Percentiles rank a stretch among this genome's conserved stretches.
Evolutionary conservation across 1,139 yeast genomes (phyloP).

Genomic region (Hansenula lynferdii): DNA sequence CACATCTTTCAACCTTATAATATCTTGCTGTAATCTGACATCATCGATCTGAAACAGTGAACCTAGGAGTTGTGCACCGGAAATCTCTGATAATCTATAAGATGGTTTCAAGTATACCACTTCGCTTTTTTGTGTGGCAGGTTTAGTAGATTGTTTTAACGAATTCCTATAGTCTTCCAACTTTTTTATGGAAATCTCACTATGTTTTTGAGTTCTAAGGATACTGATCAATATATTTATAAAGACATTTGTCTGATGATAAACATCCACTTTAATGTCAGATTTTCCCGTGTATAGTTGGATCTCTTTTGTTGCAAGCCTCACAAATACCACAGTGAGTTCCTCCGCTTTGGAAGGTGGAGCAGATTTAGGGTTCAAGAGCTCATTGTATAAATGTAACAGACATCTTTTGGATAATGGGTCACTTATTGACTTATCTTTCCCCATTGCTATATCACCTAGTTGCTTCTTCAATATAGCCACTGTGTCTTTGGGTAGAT

Average conservation of each 20-base stretch:
- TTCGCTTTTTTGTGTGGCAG: constrained; percentile 5
- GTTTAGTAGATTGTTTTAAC: constrained; percentile 23
- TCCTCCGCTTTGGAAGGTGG: constrained; percentile 52
- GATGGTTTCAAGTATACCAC: constrained; percentile 32
- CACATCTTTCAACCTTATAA: constrained; percentile 35
- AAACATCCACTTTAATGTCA: constrained; percentile 43
- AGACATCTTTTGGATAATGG: constrained; percentile 40
- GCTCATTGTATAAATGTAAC: constrained; percentile 57
- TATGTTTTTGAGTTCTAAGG: constrained; percentile 40
- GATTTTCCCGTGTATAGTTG: constrained; percentile 40
- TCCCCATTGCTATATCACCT: constrained; percentile 49
- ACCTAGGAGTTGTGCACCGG: constrained; percentile 35
- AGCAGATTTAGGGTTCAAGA: constrained; percentile 47
- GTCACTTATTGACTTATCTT: constrained; percentile 21
- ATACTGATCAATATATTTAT: constrained; percentile 48
- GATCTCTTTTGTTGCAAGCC: constrained; percentile 61
- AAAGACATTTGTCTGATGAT: constrained; percentile 53
- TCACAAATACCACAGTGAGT: constrained; percentile 59
- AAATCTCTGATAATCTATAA: constrained; percentile 46
- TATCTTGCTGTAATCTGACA: constrained; percentile 44
- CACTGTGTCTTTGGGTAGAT: constrained; percentile 44
- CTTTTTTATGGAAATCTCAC: constrained; percentile 37
- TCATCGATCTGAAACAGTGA: constrained; percentile 38
- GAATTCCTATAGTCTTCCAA: constrained; percentile 40
- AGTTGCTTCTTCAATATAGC: constrained; percentile 44